These are phyloP conservation scores for Secale cereale DNA, from an alignment of 176 grass and related monocot genomes.

Conservation along the genomic window DNA sequence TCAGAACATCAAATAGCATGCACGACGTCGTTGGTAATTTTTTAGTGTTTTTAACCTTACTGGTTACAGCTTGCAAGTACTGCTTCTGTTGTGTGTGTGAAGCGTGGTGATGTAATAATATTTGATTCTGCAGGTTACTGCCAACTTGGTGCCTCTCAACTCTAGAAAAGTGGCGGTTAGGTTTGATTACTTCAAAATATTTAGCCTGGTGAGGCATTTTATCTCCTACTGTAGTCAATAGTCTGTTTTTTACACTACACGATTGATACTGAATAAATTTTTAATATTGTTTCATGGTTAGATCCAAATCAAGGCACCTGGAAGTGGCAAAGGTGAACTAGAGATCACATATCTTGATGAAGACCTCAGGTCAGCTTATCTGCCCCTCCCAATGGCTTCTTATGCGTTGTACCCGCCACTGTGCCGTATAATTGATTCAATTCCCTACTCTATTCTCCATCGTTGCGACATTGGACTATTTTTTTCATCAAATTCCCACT, in stretches of 20 bases:
- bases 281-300: constrained; percentile 13
- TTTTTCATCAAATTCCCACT: not conserved
- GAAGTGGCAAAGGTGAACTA: constrained; percentile 77
- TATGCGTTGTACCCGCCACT: not conserved
- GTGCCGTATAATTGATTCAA: not conserved
- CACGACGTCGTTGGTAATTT: not conserved
- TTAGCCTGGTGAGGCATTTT: constrained; percentile 72
- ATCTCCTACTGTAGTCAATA: not conserved
- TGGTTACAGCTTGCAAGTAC: not conserved
- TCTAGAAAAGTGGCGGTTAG: constrained; percentile 58
- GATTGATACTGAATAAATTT: not conserved
- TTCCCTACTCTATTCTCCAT: not conserved
- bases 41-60: not conserved
- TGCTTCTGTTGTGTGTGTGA: constrained; percentile 19
- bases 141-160: constrained; percentile 76
- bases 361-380: constrained; percentile 69
- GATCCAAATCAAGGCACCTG: constrained; percentile 84
- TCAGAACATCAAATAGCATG: not conserved
- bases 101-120: not conserved
- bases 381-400: not conserved
- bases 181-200: constrained; percentile 97
- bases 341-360: constrained; percentile 94
- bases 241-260: not conserved
- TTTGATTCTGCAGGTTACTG: constrained; percentile 82
- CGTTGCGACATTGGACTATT: not conserved